A percentile compares a stretch with the other conserved stretches of the same genome.
Conservation (phyloP, 306 rosid species). For the Vigna hirtella region DNA sequence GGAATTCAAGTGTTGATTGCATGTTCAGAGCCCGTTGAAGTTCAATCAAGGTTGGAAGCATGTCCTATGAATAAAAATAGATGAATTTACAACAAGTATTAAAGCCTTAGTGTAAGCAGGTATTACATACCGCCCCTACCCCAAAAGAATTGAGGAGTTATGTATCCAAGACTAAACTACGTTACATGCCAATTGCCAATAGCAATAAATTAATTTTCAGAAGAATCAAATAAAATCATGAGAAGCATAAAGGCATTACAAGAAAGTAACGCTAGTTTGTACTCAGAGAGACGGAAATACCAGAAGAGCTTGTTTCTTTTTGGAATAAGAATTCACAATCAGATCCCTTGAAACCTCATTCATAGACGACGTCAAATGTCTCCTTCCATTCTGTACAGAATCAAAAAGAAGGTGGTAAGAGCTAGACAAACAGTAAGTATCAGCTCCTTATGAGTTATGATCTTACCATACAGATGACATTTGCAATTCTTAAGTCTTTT, state of each 20-base stretch:
- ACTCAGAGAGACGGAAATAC: constrained; percentile 57
- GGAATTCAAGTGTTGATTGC: constrained; percentile 88
- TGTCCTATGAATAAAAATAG: constrained; percentile 62
- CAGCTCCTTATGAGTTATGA: constrained; percentile 23
- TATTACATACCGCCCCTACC: not conserved
- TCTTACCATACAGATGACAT: constrained; percentile 95
- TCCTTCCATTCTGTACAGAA: constrained; percentile 89
- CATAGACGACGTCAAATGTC: constrained; percentile 86
- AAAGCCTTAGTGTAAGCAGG: constrained; percentile 25
- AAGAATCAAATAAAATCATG: not conserved
- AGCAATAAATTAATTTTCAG: constrained; percentile 27
- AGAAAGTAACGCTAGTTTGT: constrained; percentile 20
- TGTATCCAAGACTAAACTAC: constrained; percentile 21
- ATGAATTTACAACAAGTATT: constrained; percentile 31
- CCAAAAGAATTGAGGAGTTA: not conserved
- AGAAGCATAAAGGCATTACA: constrained; percentile 32
- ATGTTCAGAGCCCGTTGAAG: constrained; percentile 80
- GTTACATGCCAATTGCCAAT: constrained; percentile 22
- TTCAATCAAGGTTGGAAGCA: constrained; percentile 85
- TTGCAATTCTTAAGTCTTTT: constrained; percentile 94
- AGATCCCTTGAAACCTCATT: constrained; percentile 99
- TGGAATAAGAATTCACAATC: constrained; percentile 86
- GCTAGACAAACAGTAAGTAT: constrained; percentile 39
- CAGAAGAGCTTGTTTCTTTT: constrained; percentile 92
- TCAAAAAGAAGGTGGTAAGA: constrained; percentile 41